Evolutionary conservation across 352 stramenopile genomes (phyloP).

Genomic region (Pythium rishiriense): DNA sequence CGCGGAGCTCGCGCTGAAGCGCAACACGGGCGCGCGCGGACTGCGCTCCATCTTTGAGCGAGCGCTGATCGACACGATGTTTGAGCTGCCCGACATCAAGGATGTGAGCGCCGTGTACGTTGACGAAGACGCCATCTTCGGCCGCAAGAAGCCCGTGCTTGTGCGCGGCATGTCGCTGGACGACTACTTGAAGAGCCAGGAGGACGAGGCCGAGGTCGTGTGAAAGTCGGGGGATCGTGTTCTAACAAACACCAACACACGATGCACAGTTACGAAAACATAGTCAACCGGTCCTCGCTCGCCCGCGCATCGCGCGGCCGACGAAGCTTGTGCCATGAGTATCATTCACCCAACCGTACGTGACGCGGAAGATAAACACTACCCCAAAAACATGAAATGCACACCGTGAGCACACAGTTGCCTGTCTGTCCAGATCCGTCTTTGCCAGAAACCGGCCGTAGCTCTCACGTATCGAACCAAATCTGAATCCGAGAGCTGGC

Average conservation of each 20-base stretch:
- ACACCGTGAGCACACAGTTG: too few species aligned
- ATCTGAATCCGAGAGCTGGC: too few species aligned
- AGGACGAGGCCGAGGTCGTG: slow-evolving; percentile 58
- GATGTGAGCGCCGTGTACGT: slow-evolving; percentile 94
- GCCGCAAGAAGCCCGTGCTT: slow-evolving; percentile 89
- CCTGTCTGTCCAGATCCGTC: too few species aligned
- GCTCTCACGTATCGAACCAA: too few species aligned
- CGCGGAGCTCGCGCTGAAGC: slow-evolving; percentile 89
- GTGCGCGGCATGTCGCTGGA: slow-evolving; percentile 74
- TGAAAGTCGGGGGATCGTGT: too few species aligned
- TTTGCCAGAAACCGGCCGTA: too few species aligned
- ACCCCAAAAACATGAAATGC: too few species aligned
- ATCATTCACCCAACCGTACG: neutral
- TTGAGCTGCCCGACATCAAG: slow-evolving; percentile 91
- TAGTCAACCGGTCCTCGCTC: neutral
- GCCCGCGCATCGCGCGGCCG: too few species aligned
- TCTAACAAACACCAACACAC: too few species aligned
- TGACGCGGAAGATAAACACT: too few species aligned
- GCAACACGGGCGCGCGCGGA: slow-evolving; percentile 96
- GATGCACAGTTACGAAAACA: too few species aligned
- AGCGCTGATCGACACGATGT: slow-evolving; percentile 97
- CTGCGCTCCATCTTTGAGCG: slow-evolving; percentile 94
- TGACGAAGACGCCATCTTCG: slow-evolving; percentile 91
- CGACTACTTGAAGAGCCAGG: slow-evolving; percentile 73
- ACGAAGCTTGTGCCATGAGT: neutral